A percentile compares a stretch with the other conserved stretches of the same genome.
Evolutionary conservation across 345 rosid species (phyloP).

Genomic region (Syzygium aqueum): DNA sequence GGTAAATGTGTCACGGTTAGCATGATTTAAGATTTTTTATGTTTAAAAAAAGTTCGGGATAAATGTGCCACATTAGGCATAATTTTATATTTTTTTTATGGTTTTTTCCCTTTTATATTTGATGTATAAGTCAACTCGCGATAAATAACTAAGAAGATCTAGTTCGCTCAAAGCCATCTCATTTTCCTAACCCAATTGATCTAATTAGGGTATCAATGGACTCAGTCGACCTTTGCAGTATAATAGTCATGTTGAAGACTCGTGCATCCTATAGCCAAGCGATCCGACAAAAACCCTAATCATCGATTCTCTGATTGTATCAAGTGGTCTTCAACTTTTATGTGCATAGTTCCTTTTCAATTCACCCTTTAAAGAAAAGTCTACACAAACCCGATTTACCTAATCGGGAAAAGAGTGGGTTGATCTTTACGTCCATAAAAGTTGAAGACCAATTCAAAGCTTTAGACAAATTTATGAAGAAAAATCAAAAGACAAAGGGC

Average conservation of each 20-base stretch:
- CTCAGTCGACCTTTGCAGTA: background rate
- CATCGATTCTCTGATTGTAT: background rate
- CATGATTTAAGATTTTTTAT: too few species aligned
- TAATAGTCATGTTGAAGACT: background rate
- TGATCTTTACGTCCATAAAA: background rate
- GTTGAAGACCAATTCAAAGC: background rate
- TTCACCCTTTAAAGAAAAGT: background rate
- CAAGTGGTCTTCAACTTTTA: too few species aligned
- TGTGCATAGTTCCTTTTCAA: background rate
- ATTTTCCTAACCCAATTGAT: background rate
- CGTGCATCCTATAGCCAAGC: background rate
- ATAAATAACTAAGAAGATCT: background rate
- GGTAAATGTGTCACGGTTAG: too few species aligned
- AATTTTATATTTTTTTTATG: too few species aligned
- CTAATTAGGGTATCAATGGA: background rate
- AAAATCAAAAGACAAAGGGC: background rate
- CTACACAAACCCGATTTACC: background rate
- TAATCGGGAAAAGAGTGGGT: background rate
- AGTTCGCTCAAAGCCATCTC: background rate
- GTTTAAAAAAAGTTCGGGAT: too few species aligned
- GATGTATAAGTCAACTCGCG: background rate
- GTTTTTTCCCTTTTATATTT: too few species aligned
- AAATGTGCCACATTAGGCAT: too few species aligned
- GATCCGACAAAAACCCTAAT: background rate
- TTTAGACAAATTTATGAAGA: background rate